Percentiles rank a stretch among this genome's conserved stretches.
These are phyloP conservation scores for Zhuliangozyma parablackwelliae DNA, from an alignment of 1,139 yeast species.

Conservation along the genomic window DNA sequence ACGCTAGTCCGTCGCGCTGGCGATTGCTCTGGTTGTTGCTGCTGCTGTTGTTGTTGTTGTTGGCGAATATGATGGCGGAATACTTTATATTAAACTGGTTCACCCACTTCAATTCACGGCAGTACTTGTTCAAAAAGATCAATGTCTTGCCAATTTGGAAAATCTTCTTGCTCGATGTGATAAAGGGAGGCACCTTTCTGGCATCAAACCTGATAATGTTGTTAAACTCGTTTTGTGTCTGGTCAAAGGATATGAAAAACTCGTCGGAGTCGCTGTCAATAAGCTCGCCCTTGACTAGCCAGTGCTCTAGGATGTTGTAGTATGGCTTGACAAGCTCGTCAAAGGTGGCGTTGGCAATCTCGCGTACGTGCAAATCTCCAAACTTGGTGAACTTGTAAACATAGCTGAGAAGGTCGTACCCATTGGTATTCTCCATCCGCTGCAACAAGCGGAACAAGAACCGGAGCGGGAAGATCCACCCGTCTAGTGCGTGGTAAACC, in stretches of 20 bases:
- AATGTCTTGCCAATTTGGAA: constrained; percentile 77
- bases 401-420: constrained; percentile 54
- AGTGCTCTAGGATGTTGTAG: constrained; percentile 53
- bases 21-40: too few species aligned
- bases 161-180: constrained; percentile 45
- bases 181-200: constrained; percentile 56
- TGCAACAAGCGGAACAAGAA: constrained; percentile 44
- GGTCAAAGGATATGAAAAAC: constrained; percentile 55
- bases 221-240: constrained; percentile 26
- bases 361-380: constrained; percentile 56
- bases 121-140: constrained; percentile 61
- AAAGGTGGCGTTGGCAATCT: constrained; percentile 44
- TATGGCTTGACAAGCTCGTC: constrained; percentile 55
- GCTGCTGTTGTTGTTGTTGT: too few species aligned
- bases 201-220: constrained; percentile 32
- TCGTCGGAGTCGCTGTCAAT: constrained; percentile 50
- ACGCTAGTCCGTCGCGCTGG: constrained; percentile 25
- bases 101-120: constrained; percentile 44
- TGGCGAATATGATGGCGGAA: constrained; percentile 23
- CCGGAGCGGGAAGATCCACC: constrained; percentile 51
- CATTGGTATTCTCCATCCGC: constrained; percentile 30
- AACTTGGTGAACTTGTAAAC: constrained; percentile 50
- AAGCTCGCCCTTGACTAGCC: constrained; percentile 71
- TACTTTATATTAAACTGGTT: constrained; percentile 36
- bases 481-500: constrained; percentile 41